Evolutionary conservation across 2,329 filamentous ascomycete species (phyloP).

Genomic region (Fusarium newnesense): DNA sequence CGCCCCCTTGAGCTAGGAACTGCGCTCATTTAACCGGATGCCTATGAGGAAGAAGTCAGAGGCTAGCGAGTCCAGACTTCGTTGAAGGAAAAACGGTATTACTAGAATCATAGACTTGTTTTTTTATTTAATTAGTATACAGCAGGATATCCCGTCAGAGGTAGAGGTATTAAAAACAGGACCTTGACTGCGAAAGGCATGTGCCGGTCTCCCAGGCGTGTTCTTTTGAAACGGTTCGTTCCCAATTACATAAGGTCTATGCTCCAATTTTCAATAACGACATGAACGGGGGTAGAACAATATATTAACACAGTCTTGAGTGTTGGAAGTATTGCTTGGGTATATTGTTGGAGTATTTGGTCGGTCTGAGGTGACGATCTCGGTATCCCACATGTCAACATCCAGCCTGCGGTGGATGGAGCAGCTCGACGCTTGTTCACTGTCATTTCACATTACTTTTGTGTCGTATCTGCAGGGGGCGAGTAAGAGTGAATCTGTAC

Average conservation of each 20-base stretch:
- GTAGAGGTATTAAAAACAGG: not conserved
- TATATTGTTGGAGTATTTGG: not conserved
- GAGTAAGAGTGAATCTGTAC: conserved; percentile 40
- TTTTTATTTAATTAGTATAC: not conserved
- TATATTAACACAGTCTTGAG: not conserved
- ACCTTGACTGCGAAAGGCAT: not conserved
- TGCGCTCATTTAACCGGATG: not conserved
- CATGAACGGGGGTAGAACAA: not conserved
- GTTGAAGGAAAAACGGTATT: not conserved
- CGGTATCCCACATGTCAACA: not conserved
- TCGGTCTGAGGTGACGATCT: not conserved
- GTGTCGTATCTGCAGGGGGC: not conserved
- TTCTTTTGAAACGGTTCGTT: not conserved
- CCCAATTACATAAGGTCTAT: not conserved
- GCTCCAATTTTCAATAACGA: not conserved
- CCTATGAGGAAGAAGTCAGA: not conserved
- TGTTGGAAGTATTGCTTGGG: not conserved
- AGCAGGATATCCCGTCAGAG: not conserved
- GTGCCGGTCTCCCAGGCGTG: not conserved
- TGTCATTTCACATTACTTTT: not conserved
- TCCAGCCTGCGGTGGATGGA: not conserved
- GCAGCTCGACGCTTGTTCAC: not conserved
- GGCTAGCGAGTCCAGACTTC: not conserved
- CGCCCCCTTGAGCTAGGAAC: not conserved
- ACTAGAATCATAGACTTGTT: not conserved